These are phyloP conservation scores for Naematelia aurantialba DNA, from an alignment of 768 basidiomycete genomes.

Conservation along the genomic window DNA sequence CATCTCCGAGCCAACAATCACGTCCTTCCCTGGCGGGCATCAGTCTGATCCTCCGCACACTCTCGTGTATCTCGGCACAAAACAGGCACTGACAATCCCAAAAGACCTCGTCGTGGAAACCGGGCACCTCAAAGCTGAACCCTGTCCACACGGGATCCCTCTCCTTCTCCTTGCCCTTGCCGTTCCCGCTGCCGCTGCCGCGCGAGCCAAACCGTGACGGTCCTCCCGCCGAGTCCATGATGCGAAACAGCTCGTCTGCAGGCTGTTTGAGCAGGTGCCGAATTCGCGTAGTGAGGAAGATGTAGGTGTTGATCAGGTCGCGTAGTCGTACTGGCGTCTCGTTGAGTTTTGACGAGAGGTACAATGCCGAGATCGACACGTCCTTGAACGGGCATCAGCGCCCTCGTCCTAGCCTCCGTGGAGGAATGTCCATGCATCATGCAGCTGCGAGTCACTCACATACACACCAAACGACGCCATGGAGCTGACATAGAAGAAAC, in stretches of 20 bases:
- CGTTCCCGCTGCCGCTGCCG: not conserved
- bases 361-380: conserved; percentile 77
- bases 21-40: conserved; percentile 64
- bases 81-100: conserved; percentile 65
- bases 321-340: conserved; percentile 90
- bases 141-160: conserved; percentile 31
- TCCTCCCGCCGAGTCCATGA: conserved; percentile 8
- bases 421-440: not conserved
- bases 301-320: conserved; percentile 90
- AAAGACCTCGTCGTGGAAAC: conserved; percentile 55
- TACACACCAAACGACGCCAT: conserved; percentile 92
- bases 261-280: conserved; percentile 57
- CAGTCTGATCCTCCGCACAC: not conserved
- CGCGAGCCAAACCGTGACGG: not conserved
- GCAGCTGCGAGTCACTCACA: conserved; percentile 57
- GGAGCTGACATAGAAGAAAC: conserved; percentile 93
- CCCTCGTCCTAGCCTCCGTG: conserved; percentile 50
- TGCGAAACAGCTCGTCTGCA: conserved; percentile 33
- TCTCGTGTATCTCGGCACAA: not conserved
- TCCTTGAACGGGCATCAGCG: conserved; percentile 58
- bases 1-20: conserved; percentile 92
- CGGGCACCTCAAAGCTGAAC: conserved; percentile 40
- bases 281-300: conserved; percentile 75
- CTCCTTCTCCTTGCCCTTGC: conserved; percentile 33
- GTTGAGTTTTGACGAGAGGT: conserved; percentile 94